A percentile compares a stretch with the other conserved stretches of the same genome.
phyloP scores from a whole-genome alignment of 352 stramenopile genomes.

The Pythium oligandrum region DNA sequence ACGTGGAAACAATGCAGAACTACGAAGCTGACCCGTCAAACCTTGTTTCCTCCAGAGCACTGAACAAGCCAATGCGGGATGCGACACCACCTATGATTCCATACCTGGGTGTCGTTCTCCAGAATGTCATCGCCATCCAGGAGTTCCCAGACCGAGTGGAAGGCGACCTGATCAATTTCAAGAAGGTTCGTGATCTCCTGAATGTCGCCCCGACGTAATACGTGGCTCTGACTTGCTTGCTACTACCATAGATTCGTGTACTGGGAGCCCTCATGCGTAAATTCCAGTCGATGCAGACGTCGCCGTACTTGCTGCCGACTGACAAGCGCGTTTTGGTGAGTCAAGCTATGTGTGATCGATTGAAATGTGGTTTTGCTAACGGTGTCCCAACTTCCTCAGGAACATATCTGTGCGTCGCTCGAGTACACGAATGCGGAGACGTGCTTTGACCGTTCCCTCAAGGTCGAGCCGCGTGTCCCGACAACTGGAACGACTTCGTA shows the following conservation, averaged over 20 bases:
- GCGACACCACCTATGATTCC: conserved; percentile 62
- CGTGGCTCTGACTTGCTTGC: no score
- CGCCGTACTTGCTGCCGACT: conserved; percentile 71
- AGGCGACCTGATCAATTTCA: conserved; percentile 82
- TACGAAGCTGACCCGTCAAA: not conserved
- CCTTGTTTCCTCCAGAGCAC: conserved; percentile 20
- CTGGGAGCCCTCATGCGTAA: conserved; percentile 54
- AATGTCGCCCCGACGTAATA: no score
- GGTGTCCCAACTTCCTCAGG: conserved; percentile 20
- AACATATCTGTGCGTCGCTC: conserved; percentile 69
- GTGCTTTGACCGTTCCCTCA: conserved; percentile 77
- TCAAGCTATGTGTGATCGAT: not conserved
- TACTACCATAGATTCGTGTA: conserved; percentile 43
- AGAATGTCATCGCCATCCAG: conserved; percentile 80
- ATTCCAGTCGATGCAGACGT: conserved; percentile 64
- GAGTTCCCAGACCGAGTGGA: conserved; percentile 78
- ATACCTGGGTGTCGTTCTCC: conserved; percentile 82
- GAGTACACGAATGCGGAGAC: conserved; percentile 58
- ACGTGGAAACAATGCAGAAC: no score
- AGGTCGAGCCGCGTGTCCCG: conserved; percentile 75
- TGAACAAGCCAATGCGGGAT: conserved; percentile 83
- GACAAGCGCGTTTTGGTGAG: conserved; percentile 81
- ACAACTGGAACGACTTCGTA: conserved; percentile 6
- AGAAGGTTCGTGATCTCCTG: conserved; percentile 40
- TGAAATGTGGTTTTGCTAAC: not conserved